Conservation (phyloP, 1,284 basidiomycete genomes). For the Trametes versicolor region DNA sequence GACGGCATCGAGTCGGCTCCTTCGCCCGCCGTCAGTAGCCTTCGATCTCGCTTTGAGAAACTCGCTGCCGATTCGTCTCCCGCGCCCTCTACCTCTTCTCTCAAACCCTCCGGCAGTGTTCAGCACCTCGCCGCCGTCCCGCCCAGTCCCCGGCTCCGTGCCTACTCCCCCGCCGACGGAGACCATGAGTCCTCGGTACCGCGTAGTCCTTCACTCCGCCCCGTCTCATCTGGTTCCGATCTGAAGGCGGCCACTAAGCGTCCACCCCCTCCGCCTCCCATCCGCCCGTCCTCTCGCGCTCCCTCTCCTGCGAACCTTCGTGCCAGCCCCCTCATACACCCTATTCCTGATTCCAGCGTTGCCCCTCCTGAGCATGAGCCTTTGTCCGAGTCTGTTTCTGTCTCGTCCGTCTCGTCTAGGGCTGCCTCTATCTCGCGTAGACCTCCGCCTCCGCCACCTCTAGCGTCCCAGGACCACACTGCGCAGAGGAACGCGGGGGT, state of each 20-base stretch:
- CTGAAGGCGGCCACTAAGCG: constrained; percentile 53
- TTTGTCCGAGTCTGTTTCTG: constrained; percentile 31
- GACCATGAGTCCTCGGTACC: constrained; percentile 34
- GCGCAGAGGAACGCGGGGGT: constrained; percentile 43
- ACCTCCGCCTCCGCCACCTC: constrained; percentile 41
- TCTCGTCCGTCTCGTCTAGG: constrained; percentile 37
- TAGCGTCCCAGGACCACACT: constrained; percentile 27
- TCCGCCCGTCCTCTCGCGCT: constrained; percentile 51
- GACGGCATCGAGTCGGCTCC: constrained; percentile 56
- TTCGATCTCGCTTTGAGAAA: constrained; percentile 75
- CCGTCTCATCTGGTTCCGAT: constrained; percentile 64
- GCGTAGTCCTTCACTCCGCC: constrained; percentile 46
- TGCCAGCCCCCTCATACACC: constrained; percentile 54
- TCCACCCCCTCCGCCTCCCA: constrained; percentile 69
- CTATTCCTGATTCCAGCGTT: constrained; percentile 50
- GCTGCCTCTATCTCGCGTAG: constrained; percentile 39
- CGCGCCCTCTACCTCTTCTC: constrained; percentile 23
- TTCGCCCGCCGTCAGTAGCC: constrained; percentile 68
- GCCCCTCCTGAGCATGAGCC: constrained; percentile 24
- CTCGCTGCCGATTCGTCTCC: constrained; percentile 49
- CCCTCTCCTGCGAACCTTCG: constrained; percentile 52
- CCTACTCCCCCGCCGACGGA: constrained; percentile 47
- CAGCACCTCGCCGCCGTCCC: constrained; percentile 44
- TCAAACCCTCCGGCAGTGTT: constrained; percentile 33
- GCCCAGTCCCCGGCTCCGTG: constrained; percentile 51